These are phyloP conservation scores for Carpinus viminea DNA, from an alignment of 306 rosid species.

Conservation along the genomic window DNA sequence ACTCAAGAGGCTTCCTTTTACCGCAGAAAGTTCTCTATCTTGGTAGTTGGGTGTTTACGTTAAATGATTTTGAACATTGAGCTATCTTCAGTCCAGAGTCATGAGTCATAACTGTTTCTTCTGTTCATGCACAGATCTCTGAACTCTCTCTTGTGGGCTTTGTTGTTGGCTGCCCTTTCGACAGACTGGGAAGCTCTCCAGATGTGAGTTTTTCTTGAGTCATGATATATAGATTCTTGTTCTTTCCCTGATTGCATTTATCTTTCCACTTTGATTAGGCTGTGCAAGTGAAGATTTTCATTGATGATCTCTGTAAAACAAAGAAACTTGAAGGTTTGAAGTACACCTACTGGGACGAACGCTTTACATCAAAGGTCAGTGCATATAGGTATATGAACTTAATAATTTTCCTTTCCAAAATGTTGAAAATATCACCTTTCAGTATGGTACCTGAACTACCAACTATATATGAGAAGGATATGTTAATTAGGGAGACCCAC, in stretches of 20 bases:
- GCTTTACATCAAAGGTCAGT: slow-evolving; percentile 77
- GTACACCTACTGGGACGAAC: slow-evolving; percentile 82
- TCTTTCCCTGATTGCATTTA: slow-evolving; percentile 5
- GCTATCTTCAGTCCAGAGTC: slow-evolving; percentile 7
- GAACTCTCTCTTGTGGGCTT: slow-evolving; percentile 62
- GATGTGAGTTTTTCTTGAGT: slow-evolving; percentile 45
- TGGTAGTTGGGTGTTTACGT: not conserved
- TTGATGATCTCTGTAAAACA: slow-evolving; percentile 58
- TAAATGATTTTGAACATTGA: slow-evolving; percentile 4
- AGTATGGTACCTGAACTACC: not conserved
- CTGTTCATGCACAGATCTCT: slow-evolving; percentile 57
- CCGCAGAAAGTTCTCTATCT: not conserved
- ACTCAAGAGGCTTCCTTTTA: not conserved
- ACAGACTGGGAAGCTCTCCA: slow-evolving; percentile 21
- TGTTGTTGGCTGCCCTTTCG: slow-evolving; percentile 66
- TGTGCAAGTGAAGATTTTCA: slow-evolving; percentile 55
- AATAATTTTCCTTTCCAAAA: not conserved
- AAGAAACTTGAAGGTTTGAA: slow-evolving; percentile 51
- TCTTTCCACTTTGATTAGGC: slow-evolving; percentile 40
- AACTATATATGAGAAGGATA: not conserved
- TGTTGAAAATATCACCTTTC: not conserved
- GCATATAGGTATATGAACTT: not conserved
- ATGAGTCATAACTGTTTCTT: slow-evolving; percentile 18
- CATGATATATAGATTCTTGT: slow-evolving; percentile 6
- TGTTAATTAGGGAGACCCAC: too few species aligned